Evolutionary conservation across 495 filamentous ascomycete species (phyloP), one percentile per base, ranked within the genome.

Genomic region (Astrothelium subdiscretum): DNA sequence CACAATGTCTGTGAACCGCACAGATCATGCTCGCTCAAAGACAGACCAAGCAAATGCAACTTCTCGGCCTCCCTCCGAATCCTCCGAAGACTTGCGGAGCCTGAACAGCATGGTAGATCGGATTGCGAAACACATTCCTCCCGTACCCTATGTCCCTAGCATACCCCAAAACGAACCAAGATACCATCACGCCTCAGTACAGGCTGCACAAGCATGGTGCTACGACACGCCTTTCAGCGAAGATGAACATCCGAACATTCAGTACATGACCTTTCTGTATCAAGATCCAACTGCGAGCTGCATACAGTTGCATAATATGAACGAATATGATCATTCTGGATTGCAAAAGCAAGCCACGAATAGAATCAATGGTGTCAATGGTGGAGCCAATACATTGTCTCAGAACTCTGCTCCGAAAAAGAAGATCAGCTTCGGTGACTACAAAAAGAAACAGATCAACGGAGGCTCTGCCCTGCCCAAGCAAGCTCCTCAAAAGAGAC

Each of bases 211-310:
- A 0, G 57, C 31, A 32, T 71, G 65, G 65, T 67, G 65, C 57
- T 59, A 66, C 26, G 65, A 67, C 15, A 62, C 61, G 20, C 65
- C 68, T 0, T 71, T 67, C 43, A 18, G 59, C 22, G 52, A 67
- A 8, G 26, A 66, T 22, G 69, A 71, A 61, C 48, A 54, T 29
- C 65, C 66, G 60, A 44, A 64, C 27, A 32, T 69, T 3, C 69
- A 71, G 59, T 71, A 71, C 62, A 42, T 66, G 63, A 69, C 65
- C 24, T 71, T 66, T 29, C 57, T 64, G n/a, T 71, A 64, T 58
- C 69, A 68, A 51, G 69, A 71, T 38, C 67, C 65, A 60, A 64
- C 40, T 31, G 51, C 62, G 10, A 64, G 63, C 48, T 62, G 60
- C 58, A 67, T 71, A 58, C 51, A 58, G 13, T 29, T 67, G 57